These are phyloP conservation scores for Polysphondylium violaceum DNA, from an alignment of 78 protist genomes.

Conservation along the genomic window DNA sequence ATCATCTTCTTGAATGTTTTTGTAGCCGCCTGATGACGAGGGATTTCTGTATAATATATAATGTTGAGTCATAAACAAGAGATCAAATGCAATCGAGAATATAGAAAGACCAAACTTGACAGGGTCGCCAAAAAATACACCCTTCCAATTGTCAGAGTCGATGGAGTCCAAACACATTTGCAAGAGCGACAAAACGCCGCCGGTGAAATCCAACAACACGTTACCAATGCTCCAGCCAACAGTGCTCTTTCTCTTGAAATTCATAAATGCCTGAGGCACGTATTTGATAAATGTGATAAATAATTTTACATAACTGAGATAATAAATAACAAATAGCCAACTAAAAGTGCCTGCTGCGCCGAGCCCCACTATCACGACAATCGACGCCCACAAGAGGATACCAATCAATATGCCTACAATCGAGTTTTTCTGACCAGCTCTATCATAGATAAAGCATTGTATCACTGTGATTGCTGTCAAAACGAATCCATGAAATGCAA, in stretches of 20 bases:
- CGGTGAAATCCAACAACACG: slow-evolving; percentile 92
- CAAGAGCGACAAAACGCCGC: slow-evolving; percentile 89
- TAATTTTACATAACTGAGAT: slow-evolving; percentile 85
- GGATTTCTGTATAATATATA: slow-evolving; percentile 82
- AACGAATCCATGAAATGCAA: slow-evolving; percentile 91
- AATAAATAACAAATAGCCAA: slow-evolving; percentile 72
- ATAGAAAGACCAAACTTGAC: slow-evolving; percentile 91
- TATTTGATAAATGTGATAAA: slow-evolving; percentile 88
- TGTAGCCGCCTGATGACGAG: slow-evolving; percentile 1
- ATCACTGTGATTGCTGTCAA: slow-evolving; percentile 66
- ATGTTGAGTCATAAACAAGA: slow-evolving; percentile 94
- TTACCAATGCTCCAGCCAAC: slow-evolving; percentile 94
- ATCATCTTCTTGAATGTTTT: slow-evolving; percentile 1
- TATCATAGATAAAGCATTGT: slow-evolving; percentile 88
- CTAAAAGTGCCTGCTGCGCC: background rate
- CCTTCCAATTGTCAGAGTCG: slow-evolving; percentile 70
- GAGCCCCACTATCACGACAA: slow-evolving; percentile 4
- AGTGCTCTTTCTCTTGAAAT: slow-evolving; percentile 87
- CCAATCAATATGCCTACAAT: background rate
- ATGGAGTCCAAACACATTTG: slow-evolving; percentile 87
- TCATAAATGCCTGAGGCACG: slow-evolving; percentile 90
- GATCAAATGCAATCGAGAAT: slow-evolving; percentile 87
- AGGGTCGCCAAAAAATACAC: slow-evolving; percentile 89
- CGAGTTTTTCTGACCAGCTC: slow-evolving; percentile 70
- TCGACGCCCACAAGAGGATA: slow-evolving; percentile 20